Evolutionary conservation across 2,329 filamentous ascomycete genomes (phyloP), one percentile per base, ranked within the genome.

Genomic region (Fusarium mundagurra): DNA sequence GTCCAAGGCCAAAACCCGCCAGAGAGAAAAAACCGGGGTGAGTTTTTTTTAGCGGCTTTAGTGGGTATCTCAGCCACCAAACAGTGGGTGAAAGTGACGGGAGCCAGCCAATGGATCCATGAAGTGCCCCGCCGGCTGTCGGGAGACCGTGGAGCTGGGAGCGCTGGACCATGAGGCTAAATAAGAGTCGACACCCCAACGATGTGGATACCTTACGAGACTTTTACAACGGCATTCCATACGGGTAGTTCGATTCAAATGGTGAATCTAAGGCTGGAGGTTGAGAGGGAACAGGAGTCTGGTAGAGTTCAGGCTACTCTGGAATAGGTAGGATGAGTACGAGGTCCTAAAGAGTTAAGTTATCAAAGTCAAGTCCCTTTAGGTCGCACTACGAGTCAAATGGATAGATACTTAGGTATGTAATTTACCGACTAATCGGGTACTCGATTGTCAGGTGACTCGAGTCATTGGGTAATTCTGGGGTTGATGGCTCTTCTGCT

Each of bases 1-100:
- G 67, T 70, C 57, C 64, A 55, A 54, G 66, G 64, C 44, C 55
- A 27, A 27, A 53, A 27, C 34, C 61, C 61, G 61, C 54, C 33
- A 22, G 43, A 27, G 41, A 39, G 29, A 61, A 60, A 64, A 69
- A 69, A 55, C 59, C 57, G 69, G 69, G 60, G 70, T 47, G 43
- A 73, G 50, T 67, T 51, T 64, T 54, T 62, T 61, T 57, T 70
- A 70, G 67, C 60, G 67, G 66, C 24, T 68, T 64, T 60, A 72
- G 69, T 68, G 71, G 71, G 55, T 45, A 65, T 58, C 59, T 74
- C 59, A 74, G 67, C 71, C 71, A 74, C 71, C 71, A 24, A 61
- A 69, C 55, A 48, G 39, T 71, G 45, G 65, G 41, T 61, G 41
- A 71, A 24, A 38, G 55, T 36, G 36, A 48, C 45, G 27, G 27